These are phyloP conservation scores for Coemansia sp. DNA, from an alignment of 192 early-diverging fungal genomes.

Conservation along the genomic window DNA sequence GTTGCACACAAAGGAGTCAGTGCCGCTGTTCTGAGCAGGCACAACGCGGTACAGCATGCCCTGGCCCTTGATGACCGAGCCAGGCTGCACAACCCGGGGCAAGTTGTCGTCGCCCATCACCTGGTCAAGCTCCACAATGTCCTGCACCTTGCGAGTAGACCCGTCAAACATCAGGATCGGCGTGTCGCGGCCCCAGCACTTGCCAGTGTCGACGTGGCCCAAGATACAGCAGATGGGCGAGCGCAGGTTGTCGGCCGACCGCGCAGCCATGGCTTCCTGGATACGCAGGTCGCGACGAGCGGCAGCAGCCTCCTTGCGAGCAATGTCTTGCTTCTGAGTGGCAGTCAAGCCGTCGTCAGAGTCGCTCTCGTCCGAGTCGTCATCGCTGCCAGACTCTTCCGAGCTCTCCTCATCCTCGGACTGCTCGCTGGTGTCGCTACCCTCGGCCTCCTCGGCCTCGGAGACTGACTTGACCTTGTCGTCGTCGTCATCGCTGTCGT, in stretches of 20 bases:
- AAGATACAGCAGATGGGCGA: conserved; percentile 98
- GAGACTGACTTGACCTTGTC: background rate
- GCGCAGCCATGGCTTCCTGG: conserved; percentile 71
- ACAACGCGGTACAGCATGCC: conserved; percentile 52
- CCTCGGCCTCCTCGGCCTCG: conserved; percentile 18
- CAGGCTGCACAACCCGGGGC: conserved; percentile 41
- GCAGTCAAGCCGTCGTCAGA: conserved; percentile 63
- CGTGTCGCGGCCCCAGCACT: conserved; percentile 52
- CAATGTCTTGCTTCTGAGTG: conserved; percentile 57
- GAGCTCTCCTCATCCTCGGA: conserved; percentile 22
- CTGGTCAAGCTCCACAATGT: conserved; percentile 30
- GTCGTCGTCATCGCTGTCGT: conserved; percentile 49
- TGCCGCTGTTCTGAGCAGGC: conserved; percentile 14
- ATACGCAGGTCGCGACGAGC: conserved; percentile 68
- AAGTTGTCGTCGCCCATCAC: conserved; percentile 55
- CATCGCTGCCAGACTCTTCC: conserved; percentile 25
- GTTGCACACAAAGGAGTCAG: conserved; percentile 53
- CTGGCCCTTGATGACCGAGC: conserved; percentile 34
- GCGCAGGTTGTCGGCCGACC: conserved; percentile 85
- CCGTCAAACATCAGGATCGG: conserved; percentile 52
- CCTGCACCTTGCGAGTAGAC: conserved; percentile 38
- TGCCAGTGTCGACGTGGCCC: conserved; percentile 97
- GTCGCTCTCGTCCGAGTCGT: conserved; percentile 53
- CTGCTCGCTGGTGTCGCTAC: conserved; percentile 53
- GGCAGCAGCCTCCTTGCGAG: conserved; percentile 75